These are phyloP conservation scores for Nicotiana sylvestris DNA, from an alignment of 257 asterid species.

Conservation along the genomic window DNA sequence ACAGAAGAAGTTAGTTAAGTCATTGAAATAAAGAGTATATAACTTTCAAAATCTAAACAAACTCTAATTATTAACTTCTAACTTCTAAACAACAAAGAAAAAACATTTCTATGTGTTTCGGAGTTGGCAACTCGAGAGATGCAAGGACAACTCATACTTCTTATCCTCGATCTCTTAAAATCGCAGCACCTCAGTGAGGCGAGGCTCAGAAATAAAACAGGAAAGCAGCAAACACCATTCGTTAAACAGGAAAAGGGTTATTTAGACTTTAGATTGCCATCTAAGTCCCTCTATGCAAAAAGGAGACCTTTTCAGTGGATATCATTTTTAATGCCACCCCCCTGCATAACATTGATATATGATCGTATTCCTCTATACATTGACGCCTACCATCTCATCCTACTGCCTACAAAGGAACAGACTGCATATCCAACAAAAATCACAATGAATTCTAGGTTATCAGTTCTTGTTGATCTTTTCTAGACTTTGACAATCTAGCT, in stretches of 20 bases:
- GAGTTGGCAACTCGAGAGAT: background rate
- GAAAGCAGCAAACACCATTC: background rate
- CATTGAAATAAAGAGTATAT: background rate
- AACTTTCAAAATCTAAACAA: background rate
- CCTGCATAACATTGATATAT: too few relatives aligned
- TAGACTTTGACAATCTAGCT: too few relatives aligned
- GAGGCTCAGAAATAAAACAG: background rate
- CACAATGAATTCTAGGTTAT: too few relatives aligned
- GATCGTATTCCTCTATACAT: too few relatives aligned
- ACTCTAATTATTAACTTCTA: background rate
- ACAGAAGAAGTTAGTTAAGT: background rate
- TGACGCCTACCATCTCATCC: too few relatives aligned
- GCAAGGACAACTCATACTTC: background rate
- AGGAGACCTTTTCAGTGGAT: background rate
- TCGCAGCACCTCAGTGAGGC: background rate
- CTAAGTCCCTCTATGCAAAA: background rate
- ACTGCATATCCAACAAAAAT: too few relatives aligned
- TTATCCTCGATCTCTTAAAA: background rate
- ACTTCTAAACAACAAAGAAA: background rate
- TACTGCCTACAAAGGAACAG: too few relatives aligned
- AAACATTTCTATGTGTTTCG: background rate
- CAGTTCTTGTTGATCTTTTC: too few relatives aligned
- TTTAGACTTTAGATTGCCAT: background rate
- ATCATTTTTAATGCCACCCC: background rate
- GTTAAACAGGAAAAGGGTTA: background rate